phyloP scores from a whole-genome alignment of 1,284 basidiomycete genomes.

The Moesziomyces sp. region DNA sequence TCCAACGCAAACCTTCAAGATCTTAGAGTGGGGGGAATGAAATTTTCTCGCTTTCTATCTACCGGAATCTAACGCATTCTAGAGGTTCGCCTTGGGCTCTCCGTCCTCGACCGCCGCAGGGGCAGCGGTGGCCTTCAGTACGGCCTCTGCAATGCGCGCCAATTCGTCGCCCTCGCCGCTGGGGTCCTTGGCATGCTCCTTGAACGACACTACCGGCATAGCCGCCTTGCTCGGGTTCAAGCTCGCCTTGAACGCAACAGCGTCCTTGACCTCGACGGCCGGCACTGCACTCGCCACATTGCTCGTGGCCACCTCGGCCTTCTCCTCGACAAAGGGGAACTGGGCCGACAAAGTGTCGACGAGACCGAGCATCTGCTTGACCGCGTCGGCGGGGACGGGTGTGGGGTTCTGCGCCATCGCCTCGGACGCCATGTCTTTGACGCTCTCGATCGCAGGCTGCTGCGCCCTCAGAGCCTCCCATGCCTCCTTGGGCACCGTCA shows the following conservation, averaged over 20 bases:
- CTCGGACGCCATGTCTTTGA: slow-evolving; percentile 54
- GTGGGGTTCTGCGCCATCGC: slow-evolving; percentile 66
- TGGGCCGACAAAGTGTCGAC: slow-evolving; percentile 75
- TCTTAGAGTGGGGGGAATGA: too few relatives aligned
- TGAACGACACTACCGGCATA: slow-evolving; percentile 66
- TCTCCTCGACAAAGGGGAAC: slow-evolving; percentile 69
- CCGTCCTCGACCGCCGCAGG: slow-evolving; percentile 5
- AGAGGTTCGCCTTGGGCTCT: slow-evolving; percentile 37
- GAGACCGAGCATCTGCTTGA: slow-evolving; percentile 71
- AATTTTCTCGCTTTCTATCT: too few relatives aligned
- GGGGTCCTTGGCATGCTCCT: slow-evolving; percentile 43
- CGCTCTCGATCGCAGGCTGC: slow-evolving; percentile 70
- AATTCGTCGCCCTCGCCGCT: slow-evolving; percentile 32
- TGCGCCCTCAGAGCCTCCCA: slow-evolving; percentile 71
- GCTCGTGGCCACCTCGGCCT: slow-evolving; percentile 70
- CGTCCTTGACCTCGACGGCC: slow-evolving; percentile 75
- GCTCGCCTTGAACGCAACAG: slow-evolving; percentile 77
- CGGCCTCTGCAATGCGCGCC: slow-evolving; percentile 13
- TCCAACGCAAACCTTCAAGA: too few relatives aligned
- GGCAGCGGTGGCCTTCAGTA: slow-evolving; percentile 16
- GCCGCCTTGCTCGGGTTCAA: slow-evolving; percentile 71
- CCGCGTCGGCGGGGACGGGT: slow-evolving; percentile 69
- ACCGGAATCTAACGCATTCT: not conserved
- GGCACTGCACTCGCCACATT: slow-evolving; percentile 69
- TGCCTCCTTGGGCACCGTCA: slow-evolving; percentile 73